Evolutionary conservation across 2,329 filamentous ascomycete genomes (phyloP), one percentile per base, ranked within the genome.

Genomic region (Aspergillus arachidicola): DNA sequence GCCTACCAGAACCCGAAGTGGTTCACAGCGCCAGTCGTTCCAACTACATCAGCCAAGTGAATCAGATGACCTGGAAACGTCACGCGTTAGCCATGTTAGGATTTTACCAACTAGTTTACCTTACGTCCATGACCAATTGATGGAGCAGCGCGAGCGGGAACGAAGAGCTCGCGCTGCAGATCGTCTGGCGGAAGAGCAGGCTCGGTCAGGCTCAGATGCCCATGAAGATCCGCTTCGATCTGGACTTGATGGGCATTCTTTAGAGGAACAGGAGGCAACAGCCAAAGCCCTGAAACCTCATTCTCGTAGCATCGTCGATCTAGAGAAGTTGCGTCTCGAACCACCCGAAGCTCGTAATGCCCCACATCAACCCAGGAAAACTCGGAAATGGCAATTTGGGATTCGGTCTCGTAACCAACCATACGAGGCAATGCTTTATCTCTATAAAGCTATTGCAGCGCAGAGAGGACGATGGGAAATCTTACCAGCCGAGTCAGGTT

Each of bases 361-460:
- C 3, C 66, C 75, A 9, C 72, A 77, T 54, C 78, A 78, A 76
- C 80, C 84, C 6, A 93, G 92, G 73, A 74, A 69, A 60, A 91
- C 91, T 1, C 92, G 94, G 19, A 92, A 94, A 68, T 99, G 95
- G 95, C 95, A 99, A 76, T 99, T 99, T 75, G 95, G 95, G 61
- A 99, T 99, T 65, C 88, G 95, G 43, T 97, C 93, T 53, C 89
- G 95, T 56, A 99, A 98, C 73, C 91, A 93, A 61, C 95, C 95
- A 0, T 93, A 94, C 72, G 95, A 99, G 77, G 95, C 95, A 0
- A 91, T 99, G 78, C 83, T 96, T 30, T 97, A 94, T 72, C 95
- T 99, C 61, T 97, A 97, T 83, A 93, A 94, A 76, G 94, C 95
- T 0, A 82, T 99, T 50, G 85, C 89, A 64, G 94, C 94, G 69